These are phyloP conservation scores for Pestalotiopsis fici DNA, from an alignment of 2,329 filamentous ascomycete species.

Conservation along the genomic window DNA sequence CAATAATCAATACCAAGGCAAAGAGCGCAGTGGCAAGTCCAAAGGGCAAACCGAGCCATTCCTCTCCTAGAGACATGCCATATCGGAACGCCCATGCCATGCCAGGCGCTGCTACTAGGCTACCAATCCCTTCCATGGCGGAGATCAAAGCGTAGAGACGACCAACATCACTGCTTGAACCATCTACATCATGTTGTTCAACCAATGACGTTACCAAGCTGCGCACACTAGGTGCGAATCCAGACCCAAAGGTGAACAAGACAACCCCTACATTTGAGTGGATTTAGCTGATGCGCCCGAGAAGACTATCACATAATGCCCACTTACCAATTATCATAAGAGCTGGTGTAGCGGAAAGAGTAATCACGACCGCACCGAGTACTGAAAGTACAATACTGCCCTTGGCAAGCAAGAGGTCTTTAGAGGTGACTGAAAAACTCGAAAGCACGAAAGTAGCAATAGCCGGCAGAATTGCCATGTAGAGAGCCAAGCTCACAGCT, in stretches of 20 bases:
- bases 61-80: slow-evolving; percentile 1
- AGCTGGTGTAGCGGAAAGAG: background rate
- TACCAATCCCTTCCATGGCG: slow-evolving; percentile 1
- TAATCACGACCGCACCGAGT: background rate
- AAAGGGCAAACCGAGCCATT: slow-evolving; percentile 6
- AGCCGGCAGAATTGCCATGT: background rate
- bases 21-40: background rate
- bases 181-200: background rate
- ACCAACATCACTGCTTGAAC: background rate
- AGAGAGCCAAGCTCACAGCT: background rate
- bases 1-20: background rate
- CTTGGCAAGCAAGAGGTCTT: background rate
- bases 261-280: background rate
- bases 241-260: background rate
- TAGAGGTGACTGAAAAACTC: background rate
- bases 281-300: background rate
- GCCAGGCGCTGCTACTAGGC: background rate
- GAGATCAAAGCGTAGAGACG: slow-evolving; percentile 5
- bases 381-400: background rate
- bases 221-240: background rate
- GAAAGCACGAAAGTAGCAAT: slow-evolving; percentile 1
- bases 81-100: slow-evolving; percentile 4
- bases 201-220: slow-evolving; percentile 3
- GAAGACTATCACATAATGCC: background rate
- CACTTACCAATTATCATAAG: slow-evolving; percentile 2